phyloP scores from a whole-genome alignment of 208 protist species.

The Wallacemonas collosoma region DNA sequence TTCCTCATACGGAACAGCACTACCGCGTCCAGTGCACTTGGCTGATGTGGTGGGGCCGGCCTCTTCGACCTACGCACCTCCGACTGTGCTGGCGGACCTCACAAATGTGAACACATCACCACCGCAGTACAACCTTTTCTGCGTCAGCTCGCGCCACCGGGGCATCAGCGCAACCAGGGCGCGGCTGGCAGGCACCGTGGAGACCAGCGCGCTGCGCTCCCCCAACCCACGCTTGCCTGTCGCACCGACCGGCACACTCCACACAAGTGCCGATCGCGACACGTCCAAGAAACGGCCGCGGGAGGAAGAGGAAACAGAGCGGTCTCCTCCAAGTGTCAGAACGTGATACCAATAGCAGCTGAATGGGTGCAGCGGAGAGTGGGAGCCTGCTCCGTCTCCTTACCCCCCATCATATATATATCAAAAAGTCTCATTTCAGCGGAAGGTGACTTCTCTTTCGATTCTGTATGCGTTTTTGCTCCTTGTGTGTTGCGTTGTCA shows the following conservation, averaged over 20 bases:
- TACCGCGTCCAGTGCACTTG: conserved; percentile 1
- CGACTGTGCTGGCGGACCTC: neutral
- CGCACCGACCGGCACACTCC: neutral
- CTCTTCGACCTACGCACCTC: neutral
- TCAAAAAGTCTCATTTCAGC: neutral
- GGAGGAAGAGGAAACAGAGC: conserved; percentile 16
- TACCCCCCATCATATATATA: neutral
- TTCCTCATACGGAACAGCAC: neutral
- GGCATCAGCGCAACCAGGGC: neutral
- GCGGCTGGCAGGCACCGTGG: too few relatives aligned
- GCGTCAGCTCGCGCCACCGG: conserved; percentile 12
- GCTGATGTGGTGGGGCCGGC: neutral
- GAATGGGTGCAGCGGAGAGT: neutral
- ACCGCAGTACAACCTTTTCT: conserved; percentile 15
- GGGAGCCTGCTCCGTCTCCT: neutral
- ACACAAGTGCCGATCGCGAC: conserved; percentile 7
- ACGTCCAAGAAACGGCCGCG: conserved; percentile 30
- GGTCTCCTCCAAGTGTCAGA: neutral
- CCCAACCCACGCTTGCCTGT: conserved; percentile 1
- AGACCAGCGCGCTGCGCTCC: neutral
- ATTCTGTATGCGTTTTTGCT: neutral
- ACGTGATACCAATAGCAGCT: neutral
- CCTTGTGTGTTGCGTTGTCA: neutral
- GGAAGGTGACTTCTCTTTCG: neutral
- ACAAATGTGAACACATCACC: neutral